phyloP scores from a whole-genome alignment of 305 asterid species.

The Fraxinus dipetala region DNA sequence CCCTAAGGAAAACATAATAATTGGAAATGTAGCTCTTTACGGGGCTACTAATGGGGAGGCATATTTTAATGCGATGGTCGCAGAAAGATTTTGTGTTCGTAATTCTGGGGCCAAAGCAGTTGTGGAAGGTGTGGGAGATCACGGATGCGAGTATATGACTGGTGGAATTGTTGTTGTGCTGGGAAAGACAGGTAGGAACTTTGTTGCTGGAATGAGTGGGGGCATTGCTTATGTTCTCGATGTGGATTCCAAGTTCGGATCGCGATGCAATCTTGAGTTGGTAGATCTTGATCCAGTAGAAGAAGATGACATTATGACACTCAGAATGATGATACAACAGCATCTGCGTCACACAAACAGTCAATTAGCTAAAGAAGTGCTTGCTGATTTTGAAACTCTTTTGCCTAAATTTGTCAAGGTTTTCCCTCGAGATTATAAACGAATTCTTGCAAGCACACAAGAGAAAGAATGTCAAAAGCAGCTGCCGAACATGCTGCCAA shows the following conservation, averaged over 20 bases:
- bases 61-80: constrained; percentile 98
- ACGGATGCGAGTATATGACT: constrained; percentile 99
- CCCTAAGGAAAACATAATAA: constrained; percentile 90
- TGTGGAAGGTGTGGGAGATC: constrained; percentile 99
- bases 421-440: constrained; percentile 90
- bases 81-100: constrained; percentile 96
- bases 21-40: constrained; percentile 96
- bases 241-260: constrained; percentile 57
- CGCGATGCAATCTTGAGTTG: constrained; percentile 82
- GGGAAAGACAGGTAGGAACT: constrained; percentile 93
- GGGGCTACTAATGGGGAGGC: constrained; percentile 98
- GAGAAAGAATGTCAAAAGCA: constrained; percentile 44
- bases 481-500: constrained; percentile 46
- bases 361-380: constrained; percentile 78
- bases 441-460: constrained; percentile 65
- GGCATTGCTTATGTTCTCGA: constrained; percentile 92
- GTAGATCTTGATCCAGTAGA: constrained; percentile 94
- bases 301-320: constrained; percentile 77
- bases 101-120: constrained; percentile 96
- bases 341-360: constrained; percentile 95
- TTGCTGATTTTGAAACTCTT: constrained; percentile 65
- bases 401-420: constrained; percentile 88
- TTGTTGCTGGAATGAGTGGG: constrained; percentile 99
- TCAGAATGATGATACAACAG: constrained; percentile 95
- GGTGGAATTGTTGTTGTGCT: constrained; percentile 92